These are phyloP conservation scores for Alternaria alternata DNA, from an alignment of 2,329 filamentous ascomycete species.

Conservation along the genomic window DNA sequence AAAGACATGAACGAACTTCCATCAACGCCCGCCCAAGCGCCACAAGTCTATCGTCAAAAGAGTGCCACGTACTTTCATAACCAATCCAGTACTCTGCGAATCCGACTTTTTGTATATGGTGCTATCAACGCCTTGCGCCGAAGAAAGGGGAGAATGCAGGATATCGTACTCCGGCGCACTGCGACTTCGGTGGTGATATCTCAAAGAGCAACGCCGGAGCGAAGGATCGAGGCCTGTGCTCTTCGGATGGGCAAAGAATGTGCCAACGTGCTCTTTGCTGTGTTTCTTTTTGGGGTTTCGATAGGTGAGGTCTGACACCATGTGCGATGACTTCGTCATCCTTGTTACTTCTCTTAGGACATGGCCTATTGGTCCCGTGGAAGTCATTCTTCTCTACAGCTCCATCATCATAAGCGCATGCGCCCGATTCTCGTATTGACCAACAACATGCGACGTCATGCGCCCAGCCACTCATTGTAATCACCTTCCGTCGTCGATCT, in stretches of 20 bases:
- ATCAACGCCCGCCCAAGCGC: neutral
- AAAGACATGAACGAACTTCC: neutral
- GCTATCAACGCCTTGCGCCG: neutral
- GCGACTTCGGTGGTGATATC: neutral
- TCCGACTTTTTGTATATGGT: neutral
- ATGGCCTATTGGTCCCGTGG: neutral
- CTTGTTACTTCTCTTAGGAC: neutral
- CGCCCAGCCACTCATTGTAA: conserved; percentile 13
- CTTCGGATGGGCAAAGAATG: neutral
- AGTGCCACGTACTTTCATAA: conserved; percentile 11
- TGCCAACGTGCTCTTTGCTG: neutral
- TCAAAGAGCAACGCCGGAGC: neutral
- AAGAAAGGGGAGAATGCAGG: neutral
- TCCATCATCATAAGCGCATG: neutral
- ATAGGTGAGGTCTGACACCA: neutral
- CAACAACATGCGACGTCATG: neutral
- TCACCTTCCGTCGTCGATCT: conserved; percentile 40
- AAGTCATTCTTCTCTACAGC: neutral
- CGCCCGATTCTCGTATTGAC: neutral
- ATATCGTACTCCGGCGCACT: neutral
- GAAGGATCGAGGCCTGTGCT: neutral
- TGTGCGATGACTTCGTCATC: neutral
- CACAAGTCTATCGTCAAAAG: neutral
- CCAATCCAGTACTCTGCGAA: conserved; percentile 23
- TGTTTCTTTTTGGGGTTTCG: neutral